Conservation (phyloP, 257 asterid genomes). For the Nicotiana noctiflora region DNA sequence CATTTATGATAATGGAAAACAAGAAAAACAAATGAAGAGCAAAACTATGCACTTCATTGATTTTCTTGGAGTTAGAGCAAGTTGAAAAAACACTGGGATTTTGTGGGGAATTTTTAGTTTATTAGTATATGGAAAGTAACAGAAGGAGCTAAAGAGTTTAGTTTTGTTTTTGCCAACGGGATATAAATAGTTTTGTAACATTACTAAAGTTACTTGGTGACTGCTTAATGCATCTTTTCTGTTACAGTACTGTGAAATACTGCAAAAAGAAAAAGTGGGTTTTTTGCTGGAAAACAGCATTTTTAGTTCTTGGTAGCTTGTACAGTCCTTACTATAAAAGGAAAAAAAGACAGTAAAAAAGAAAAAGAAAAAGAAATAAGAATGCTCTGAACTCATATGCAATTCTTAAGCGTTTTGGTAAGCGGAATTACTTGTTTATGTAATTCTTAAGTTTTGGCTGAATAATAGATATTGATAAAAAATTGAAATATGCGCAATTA, state of each 20-base stretch:
- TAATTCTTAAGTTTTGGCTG: too few relatives aligned
- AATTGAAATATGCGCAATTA: too few relatives aligned
- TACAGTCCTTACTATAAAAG: too few relatives aligned
- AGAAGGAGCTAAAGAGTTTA: not conserved
- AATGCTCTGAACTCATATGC: not conserved
- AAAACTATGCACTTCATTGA: slow-evolving; percentile 20
- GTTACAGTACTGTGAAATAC: not conserved
- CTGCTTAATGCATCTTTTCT: not conserved
- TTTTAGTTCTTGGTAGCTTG: not conserved
- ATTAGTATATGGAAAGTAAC: not conserved
- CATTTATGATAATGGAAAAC: not conserved
- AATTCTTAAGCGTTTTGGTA: not conserved
- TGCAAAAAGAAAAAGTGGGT: not conserved
- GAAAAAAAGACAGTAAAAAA: too few relatives aligned
- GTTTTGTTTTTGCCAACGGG: not conserved
- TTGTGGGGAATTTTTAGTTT: not conserved
- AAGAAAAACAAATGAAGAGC: slow-evolving; percentile 2
- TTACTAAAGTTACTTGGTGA: not conserved
- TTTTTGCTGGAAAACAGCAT: not conserved
- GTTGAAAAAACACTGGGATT: slow-evolving; percentile 6
- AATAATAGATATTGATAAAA: too few relatives aligned
- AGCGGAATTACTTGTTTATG: too few relatives aligned
- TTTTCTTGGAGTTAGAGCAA: slow-evolving; percentile 36
- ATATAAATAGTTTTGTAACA: not conserved
- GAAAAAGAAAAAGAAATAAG: too few relatives aligned